Conservation (phyloP, 257 asterid species). For the Jasminum sambac region DNA sequence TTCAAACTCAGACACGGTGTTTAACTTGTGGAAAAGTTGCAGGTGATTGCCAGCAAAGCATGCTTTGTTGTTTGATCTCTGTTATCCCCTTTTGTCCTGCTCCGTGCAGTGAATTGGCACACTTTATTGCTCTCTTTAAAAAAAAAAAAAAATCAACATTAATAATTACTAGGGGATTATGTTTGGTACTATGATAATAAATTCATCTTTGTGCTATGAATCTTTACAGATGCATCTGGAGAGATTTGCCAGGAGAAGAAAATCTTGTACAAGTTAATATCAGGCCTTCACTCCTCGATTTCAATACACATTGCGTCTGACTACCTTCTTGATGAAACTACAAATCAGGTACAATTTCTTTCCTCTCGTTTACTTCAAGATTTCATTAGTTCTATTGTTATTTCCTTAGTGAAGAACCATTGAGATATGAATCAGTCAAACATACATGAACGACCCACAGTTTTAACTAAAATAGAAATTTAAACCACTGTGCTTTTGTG, state of each 20-base stretch:
- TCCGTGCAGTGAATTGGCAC: conserved; percentile 4
- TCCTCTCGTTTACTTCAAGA: conserved; percentile 17
- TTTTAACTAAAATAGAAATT: neutral
- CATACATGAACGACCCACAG: neutral
- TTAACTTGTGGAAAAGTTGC: neutral
- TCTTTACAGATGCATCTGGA: conserved; percentile 69
- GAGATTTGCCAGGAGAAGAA: conserved; percentile 86
- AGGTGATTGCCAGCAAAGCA: neutral
- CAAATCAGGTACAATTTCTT: conserved; percentile 53
- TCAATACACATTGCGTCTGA: conserved; percentile 85
- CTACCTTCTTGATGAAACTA: conserved; percentile 83
- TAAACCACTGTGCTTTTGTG: neutral
- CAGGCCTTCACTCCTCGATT: conserved; percentile 93
- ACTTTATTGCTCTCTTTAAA: conserved; percentile 3
- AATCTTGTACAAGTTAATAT: conserved; percentile 80
- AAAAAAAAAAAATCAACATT: neutral
- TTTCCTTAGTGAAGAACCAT: conserved; percentile 3
- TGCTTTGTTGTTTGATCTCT: conserved; percentile 2
- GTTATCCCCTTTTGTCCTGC: conserved; percentile 1
- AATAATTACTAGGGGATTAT: neutral
- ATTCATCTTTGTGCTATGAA: conserved; percentile 20
- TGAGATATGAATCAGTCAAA: conserved; percentile 10
- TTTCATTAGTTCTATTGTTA: neutral
- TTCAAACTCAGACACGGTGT: conserved; percentile 5
- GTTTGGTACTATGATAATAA: conserved; percentile 9